Conservation (phyloP, 495 filamentous ascomycete genomes). For the Halenospora varia region DNA sequence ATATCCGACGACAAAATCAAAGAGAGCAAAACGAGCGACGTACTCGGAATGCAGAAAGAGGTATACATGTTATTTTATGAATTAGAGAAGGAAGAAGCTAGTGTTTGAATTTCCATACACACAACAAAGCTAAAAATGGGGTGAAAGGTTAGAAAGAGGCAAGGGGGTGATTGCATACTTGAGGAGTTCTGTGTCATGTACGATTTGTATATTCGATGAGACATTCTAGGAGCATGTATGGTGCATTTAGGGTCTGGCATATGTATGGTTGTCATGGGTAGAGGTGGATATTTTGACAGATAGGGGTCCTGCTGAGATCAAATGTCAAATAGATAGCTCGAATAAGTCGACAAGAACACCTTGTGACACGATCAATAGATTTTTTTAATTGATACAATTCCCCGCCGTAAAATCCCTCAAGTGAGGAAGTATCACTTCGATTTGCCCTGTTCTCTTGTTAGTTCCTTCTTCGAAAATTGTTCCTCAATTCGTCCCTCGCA, state of each 20-base stretch:
- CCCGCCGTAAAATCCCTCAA: too few relatives aligned
- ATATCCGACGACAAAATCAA: constrained; percentile 98
- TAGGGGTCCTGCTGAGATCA: too few relatives aligned
- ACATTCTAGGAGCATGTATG: background rate
- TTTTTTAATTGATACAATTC: too few relatives aligned
- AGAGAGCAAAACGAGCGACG: constrained; percentile 86
- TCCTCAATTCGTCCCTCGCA: too few relatives aligned
- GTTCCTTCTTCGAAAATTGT: too few relatives aligned
- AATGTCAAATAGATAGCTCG: too few relatives aligned
- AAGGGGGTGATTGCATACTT: background rate
- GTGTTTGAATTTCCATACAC: background rate
- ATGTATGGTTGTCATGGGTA: background rate
- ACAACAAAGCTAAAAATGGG: background rate
- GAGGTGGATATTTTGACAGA: background rate
- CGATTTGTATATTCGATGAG: background rate
- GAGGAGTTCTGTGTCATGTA: background rate
- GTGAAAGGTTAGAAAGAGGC: background rate
- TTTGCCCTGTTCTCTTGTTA: too few relatives aligned
- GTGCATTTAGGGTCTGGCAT: background rate
- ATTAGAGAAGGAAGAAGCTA: constrained; percentile 39
- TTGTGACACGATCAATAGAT: too few relatives aligned
- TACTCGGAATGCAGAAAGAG: constrained; percentile 89
- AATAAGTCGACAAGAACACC: too few relatives aligned
- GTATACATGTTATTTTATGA: constrained; percentile 98
- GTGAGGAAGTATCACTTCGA: too few relatives aligned